Conservation (phyloP, 495 filamentous ascomycete genomes). For the Pseudomonodictys pantanalensis region DNA sequence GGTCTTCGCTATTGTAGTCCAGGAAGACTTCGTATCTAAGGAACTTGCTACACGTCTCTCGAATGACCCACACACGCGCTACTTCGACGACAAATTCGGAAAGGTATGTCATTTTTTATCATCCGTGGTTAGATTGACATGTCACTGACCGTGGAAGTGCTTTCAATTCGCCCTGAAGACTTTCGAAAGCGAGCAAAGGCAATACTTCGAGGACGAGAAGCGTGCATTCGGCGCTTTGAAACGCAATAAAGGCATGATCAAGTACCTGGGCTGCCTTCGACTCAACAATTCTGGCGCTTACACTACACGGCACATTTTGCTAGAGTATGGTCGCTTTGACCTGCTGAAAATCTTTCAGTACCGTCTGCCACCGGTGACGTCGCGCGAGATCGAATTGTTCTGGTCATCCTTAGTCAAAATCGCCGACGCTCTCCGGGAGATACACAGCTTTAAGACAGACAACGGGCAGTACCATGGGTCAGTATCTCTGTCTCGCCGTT, state of each 20-base stretch:
- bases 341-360: background rate
- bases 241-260: background rate
- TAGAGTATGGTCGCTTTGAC: background rate
- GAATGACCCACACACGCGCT: constrained; percentile 13
- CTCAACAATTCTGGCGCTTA: no score
- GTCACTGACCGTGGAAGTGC: constrained; percentile 35
- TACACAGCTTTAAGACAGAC: background rate
- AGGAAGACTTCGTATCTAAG: constrained; percentile 36
- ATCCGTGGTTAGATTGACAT: background rate
- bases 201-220: background rate
- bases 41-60: constrained; percentile 3
- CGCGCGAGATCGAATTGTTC: background rate
- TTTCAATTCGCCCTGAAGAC: constrained; percentile 43
- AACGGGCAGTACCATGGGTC: background rate
- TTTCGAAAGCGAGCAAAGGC: constrained; percentile 12
- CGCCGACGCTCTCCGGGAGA: background rate
- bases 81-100: constrained; percentile 21
- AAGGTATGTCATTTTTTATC: background rate
- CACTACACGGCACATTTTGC: background rate
- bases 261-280: background rate
- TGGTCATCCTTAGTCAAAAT: background rate
- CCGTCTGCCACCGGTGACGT: background rate
- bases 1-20: constrained; percentile 39
- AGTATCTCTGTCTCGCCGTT: background rate
- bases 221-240: background rate